Conservation (phyloP, 331 rosid genomes). For the Arachis monticola region DNA sequence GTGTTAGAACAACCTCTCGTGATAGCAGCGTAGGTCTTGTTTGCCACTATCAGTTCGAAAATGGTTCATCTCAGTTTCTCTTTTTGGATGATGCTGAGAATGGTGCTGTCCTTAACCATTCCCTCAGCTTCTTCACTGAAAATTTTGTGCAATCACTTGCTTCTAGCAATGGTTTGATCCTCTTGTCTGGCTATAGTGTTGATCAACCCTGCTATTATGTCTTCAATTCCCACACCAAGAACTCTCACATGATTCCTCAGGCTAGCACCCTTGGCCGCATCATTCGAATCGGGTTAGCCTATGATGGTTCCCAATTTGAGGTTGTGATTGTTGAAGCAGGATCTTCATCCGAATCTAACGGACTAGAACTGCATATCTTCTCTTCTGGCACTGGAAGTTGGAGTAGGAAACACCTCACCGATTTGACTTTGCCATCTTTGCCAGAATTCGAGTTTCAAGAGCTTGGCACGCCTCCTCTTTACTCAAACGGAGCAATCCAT, state of each 20-base stretch:
- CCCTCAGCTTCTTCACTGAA: conserved; percentile 40
- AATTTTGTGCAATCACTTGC: conserved; percentile 48
- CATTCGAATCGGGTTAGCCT: conserved; percentile 44
- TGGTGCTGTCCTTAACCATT: conserved; percentile 2
- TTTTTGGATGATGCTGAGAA: conserved; percentile 29
- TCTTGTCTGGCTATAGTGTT: conserved; percentile 35
- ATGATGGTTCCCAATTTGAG: conserved; percentile 38
- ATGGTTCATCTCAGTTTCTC: conserved; percentile 50
- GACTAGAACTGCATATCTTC: conserved; percentile 39
- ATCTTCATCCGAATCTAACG: conserved; percentile 14
- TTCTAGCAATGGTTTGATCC: conserved; percentile 43
- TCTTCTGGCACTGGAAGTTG: conserved; percentile 36
- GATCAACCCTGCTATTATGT: conserved; percentile 39
- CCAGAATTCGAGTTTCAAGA: conserved; percentile 43
- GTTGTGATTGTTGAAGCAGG: conserved; percentile 42
- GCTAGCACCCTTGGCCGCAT: background rate
- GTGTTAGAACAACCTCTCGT: conserved; percentile 15
- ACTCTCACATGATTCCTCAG: conserved; percentile 25
- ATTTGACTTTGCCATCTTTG: conserved; percentile 30
- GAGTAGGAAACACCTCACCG: conserved; percentile 21
- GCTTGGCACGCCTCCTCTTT: conserved; percentile 33
- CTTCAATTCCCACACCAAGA: conserved; percentile 36
- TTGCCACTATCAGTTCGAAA: conserved; percentile 48
- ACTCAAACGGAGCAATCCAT: conserved; percentile 45
- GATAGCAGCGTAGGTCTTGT: conserved; percentile 5